These are phyloP conservation scores for Fallopia convolvulus DNA, from an alignment of 148 eudicot genomes.

Conservation along the genomic window DNA sequence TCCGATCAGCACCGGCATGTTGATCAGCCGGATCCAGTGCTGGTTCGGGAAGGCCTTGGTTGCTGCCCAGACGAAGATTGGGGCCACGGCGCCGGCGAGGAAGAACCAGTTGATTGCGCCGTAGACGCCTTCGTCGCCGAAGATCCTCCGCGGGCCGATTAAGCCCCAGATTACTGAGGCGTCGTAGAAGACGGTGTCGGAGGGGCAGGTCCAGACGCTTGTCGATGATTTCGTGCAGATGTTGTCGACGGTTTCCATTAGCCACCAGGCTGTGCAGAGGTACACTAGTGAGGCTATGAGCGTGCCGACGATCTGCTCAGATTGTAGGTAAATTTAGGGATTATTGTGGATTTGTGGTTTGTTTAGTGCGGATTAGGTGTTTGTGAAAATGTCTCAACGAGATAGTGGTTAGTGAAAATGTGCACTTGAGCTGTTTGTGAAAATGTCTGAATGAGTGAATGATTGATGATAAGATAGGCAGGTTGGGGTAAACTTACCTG, in stretches of 20 bases:
- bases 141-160: constrained; percentile 9
- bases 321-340: neutral
- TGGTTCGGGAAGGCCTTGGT: neutral
- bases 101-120: constrained; percentile 5
- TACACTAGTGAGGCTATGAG: neutral
- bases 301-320: neutral
- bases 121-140: constrained; percentile 8
- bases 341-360: no score
- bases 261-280: constrained; percentile 9
- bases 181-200: constrained; percentile 11
- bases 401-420: neutral
- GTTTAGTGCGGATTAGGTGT: neutral
- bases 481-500: constrained; percentile 35
- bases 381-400: constrained; percentile 5
- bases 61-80: neutral
- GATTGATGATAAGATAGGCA: neutral
- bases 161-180: constrained; percentile 14
- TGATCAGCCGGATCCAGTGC: constrained; percentile 5
- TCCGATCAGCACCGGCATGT: constrained; percentile 9
- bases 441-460: neutral
- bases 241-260: neutral
- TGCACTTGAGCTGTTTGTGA: neutral
- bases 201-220: constrained; percentile 10
- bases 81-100: neutral
- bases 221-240: neutral